Evolutionary conservation across 2,329 filamentous ascomycete genomes (phyloP), one percentile per base, ranked within the genome.

Genomic region (Sporothrix humicola): DNA sequence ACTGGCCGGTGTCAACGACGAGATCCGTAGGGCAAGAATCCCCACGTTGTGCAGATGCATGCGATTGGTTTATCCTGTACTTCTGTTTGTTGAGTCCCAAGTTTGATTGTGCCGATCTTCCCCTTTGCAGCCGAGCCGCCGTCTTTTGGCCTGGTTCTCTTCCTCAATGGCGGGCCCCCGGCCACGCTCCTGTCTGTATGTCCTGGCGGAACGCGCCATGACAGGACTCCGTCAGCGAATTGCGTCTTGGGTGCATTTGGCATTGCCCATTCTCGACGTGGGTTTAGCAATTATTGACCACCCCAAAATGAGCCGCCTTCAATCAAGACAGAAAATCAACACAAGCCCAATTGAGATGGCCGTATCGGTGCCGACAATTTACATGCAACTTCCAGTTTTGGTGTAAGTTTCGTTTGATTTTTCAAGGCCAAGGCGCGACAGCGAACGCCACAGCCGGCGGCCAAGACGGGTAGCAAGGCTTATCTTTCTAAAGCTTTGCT

Each of bases 391-490:
- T 50, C 48, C 48, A 26, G 23, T 26, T 50, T 50, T 50, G 9
- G 12, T 13, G 17, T 5, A 13, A 50, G 12, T 50, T 50, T 15
- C 48, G 48, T 50, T 50, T 50, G 48, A 50, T 17, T 50, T 50
- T 13, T 12, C 48, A 58, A 12, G 31, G 54, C 54, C 20, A 15
- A 58, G 54, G 8, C 8, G 15, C 3, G 9, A 4, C 54, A 58
- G 54, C 26, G 8, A 59, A 61, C 58, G 58, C 58, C 58, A n/a
- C 58, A n/a, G 6, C 58, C 58, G 58, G 15, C 37, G 54, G 58
- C 58, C 58, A 61, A 61, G 58, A 44, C 58, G 26, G 58, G 15
- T 17, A 7, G 8, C 2, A 61, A n/a, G 58, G 37, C 59, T 63
- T 63, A 15, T 59, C 26, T 37, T 17, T 59, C 56, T 59, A 2